Evolutionary conservation across 2,329 filamentous ascomycete species (phyloP).

Genomic region (Scedosporium minutisporum): DNA sequence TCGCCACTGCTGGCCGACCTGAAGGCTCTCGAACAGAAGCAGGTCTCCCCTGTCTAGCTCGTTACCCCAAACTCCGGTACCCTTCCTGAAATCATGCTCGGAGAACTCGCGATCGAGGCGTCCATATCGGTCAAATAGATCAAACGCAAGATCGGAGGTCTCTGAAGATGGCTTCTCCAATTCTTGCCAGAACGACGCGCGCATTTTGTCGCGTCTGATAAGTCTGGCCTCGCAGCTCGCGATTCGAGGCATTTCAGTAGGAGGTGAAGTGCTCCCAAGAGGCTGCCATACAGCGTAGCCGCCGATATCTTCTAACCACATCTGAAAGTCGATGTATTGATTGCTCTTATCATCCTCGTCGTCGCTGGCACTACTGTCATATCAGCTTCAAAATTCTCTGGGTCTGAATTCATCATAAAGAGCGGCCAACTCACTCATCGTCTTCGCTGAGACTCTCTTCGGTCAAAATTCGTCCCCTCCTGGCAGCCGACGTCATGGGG

Average conservation of each 20-base stretch:
- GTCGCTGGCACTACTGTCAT: too few relatives aligned
- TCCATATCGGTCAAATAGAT: background rate
- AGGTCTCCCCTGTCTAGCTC: background rate
- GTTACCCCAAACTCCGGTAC: background rate
- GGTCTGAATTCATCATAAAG: too few relatives aligned
- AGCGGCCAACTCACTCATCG: too few relatives aligned
- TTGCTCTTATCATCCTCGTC: too few relatives aligned
- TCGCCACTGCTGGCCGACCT: background rate
- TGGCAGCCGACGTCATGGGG: too few relatives aligned
- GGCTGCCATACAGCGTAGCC: too few relatives aligned
- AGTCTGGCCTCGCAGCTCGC: background rate
- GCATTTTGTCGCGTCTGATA: background rate
- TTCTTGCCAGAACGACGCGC: background rate
- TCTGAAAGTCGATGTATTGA: too few relatives aligned
- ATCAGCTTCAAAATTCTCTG: too few relatives aligned
- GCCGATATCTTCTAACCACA: too few relatives aligned
- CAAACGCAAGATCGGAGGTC: background rate
- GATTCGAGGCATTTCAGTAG: background rate
- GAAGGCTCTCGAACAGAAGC: background rate
- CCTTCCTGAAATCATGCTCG: background rate
- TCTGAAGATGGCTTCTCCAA: background rate
- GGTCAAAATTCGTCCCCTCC: too few relatives aligned
- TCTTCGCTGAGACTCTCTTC: too few relatives aligned
- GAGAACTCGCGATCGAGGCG: background rate
- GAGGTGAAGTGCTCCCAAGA: too few relatives aligned